Evolutionary conservation across 2,329 filamentous ascomycete genomes (phyloP).

Genomic region (Stemphylium vesicarium): DNA sequence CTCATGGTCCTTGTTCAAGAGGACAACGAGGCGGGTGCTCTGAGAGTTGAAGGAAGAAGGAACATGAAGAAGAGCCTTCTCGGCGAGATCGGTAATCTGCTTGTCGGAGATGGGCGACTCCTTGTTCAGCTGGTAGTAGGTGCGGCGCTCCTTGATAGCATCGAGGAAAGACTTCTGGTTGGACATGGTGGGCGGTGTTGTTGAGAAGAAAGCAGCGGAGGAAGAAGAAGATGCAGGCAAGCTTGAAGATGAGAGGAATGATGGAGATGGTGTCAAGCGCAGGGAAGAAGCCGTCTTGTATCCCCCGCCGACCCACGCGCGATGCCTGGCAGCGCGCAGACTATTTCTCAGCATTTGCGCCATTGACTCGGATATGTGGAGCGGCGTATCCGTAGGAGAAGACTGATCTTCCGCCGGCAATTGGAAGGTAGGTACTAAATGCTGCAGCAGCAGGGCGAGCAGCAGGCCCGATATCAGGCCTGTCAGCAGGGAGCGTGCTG

Average conservation of each 20-base stretch:
- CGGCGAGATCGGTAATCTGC: conserved; percentile 68
- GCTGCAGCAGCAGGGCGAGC: conserved; percentile 35
- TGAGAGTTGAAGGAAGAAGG: conserved; percentile 91
- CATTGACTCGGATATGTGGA: conserved; percentile 26
- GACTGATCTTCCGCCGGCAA: conserved; percentile 20
- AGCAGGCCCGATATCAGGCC: conserved; percentile 36
- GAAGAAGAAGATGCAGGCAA: conserved; percentile 6
- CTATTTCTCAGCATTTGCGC: conserved; percentile 43
- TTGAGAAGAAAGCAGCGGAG: conserved; percentile 14
- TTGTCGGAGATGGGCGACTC: conserved; percentile 63
- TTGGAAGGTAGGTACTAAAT: conserved; percentile 24
- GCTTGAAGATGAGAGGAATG: conserved; percentile 10
- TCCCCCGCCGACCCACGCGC: conserved; percentile 21
- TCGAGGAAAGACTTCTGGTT: conserved; percentile 61
- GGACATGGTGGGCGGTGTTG: conserved; percentile 47
- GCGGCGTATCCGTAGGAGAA: conserved; percentile 14
- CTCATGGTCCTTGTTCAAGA: conserved; percentile 83
- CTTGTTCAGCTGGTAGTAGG: conserved; percentile 72
- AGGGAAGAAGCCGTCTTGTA: conserved; percentile 24
- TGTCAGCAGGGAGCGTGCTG: conserved; percentile 26
- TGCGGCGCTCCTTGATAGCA: conserved; percentile 71
- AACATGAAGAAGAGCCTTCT: conserved; percentile 67
- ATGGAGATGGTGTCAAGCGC: conserved; percentile 1
- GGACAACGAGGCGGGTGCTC: conserved; percentile 76
- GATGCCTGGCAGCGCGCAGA: conserved; percentile 38